phyloP scores from a whole-genome alignment of 768 basidiomycete genomes.

The Termitomyces sp. region DNA sequence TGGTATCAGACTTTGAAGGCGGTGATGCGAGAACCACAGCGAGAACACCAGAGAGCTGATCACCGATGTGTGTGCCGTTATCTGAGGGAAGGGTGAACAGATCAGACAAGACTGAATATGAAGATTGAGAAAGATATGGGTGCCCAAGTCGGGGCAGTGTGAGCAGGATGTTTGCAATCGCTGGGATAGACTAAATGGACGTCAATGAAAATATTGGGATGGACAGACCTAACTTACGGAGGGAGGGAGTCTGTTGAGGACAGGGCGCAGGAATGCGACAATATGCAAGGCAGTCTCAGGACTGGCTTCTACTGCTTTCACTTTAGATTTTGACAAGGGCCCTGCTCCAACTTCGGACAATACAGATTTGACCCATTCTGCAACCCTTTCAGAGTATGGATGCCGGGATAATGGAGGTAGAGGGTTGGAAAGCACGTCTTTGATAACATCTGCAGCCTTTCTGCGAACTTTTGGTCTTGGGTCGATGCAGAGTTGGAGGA shows the following conservation, averaged over 20 bases:
- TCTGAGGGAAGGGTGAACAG: slow-evolving; percentile 58
- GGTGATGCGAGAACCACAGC: slow-evolving; percentile 64
- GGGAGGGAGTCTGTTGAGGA: slow-evolving; percentile 56
- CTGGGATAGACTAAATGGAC: slow-evolving; percentile 59
- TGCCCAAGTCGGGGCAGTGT: slow-evolving; percentile 84
- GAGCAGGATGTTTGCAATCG: slow-evolving; percentile 69
- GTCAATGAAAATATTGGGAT: neutral
- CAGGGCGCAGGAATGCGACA: slow-evolving; percentile 67
- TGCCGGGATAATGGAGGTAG: slow-evolving; percentile 76
- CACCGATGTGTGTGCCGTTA: slow-evolving; percentile 45
- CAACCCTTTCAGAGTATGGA: slow-evolving; percentile 80
- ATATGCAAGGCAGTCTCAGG: slow-evolving; percentile 77
- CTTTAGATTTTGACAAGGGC: slow-evolving; percentile 58
- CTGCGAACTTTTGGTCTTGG: slow-evolving; percentile 91
- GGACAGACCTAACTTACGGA: slow-evolving; percentile 50
- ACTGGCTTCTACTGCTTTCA: slow-evolving; percentile 52
- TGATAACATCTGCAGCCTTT: slow-evolving; percentile 83
- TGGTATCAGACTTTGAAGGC: slow-evolving; percentile 65
- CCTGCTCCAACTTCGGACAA: slow-evolving; percentile 64
- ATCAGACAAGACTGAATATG: slow-evolving; percentile 83
- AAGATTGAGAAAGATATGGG: slow-evolving; percentile 83
- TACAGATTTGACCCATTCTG: slow-evolving; percentile 71
- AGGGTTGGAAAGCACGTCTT: slow-evolving; percentile 70
- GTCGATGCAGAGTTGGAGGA: slow-evolving; percentile 83
- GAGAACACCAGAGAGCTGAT: slow-evolving; percentile 60